Evolutionary conservation across 2,329 filamentous ascomycete species (phyloP), one percentile per base, ranked within the genome.

Genomic region (Grosmannia penicillata): DNA sequence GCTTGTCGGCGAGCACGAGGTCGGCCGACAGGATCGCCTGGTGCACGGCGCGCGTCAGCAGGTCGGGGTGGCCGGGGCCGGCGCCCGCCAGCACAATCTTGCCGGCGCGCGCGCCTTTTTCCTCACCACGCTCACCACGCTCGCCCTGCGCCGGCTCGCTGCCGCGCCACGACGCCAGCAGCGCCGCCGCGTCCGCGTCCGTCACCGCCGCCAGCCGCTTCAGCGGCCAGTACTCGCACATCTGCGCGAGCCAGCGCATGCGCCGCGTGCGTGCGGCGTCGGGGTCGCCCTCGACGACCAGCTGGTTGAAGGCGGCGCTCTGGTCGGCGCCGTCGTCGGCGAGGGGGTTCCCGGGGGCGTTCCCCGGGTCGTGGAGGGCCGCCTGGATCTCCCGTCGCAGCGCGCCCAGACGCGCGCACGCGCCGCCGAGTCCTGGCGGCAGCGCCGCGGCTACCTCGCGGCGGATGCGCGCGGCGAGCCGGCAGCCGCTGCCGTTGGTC

Each of bases 151-250:
- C 46, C 52, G 6, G 67, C 61, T 15, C 33, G 21, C 51, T 93
- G 94, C 3, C 82, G 76, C 45, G 71, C 63, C n/a, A 94, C 3
- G 82, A 76, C 45, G 71, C 63, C n/a, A 98, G 67, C 0, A 96
- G 74, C 11, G 62, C 57, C 14, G 83, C 75, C 7, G 95, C 76
- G 48, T 96, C 87, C 8, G 70, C 69, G 50, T 94, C 84, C 4
- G 72, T 79, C 45, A 96, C 79, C 29, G 70, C 68, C 8, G 86
- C 85, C 2, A 98, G 70, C 15, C 82, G 75, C 45, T 77, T 78
- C 21, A 98, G 67, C 2, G 91, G 87, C 91, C 91, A 98, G 60
- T 98, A 98, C 63, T 98, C 91, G 67, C 91, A 98, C 37, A 98
- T 85, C 55, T 98, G 91, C 17, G 82, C 75, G 2, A 98, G 66